Base-by-base conservation (phyloP, 2,329 filamentous ascomycete genomes). In the Verticillium isaacii region DNA sequence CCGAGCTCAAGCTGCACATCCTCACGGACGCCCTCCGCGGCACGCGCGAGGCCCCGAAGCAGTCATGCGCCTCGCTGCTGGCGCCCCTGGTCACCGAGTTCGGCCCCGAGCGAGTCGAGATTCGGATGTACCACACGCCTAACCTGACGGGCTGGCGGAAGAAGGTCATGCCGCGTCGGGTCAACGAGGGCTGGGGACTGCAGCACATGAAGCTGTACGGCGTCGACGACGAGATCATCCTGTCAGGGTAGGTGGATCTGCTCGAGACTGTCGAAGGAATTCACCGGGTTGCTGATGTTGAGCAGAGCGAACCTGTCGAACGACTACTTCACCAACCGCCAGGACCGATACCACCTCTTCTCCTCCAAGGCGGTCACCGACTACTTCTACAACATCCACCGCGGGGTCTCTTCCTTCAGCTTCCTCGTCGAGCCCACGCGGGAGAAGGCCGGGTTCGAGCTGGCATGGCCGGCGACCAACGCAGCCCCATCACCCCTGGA, bases 121-220 rank as follows among this genome's bases (percentile, higher is more conserved):
- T 99, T 65, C 90, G 93, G 68, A 96, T 99, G 93, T 99, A 96
- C 72, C 95, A 99, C 75, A 99, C 95, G 1, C 95, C 95, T 0
- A 99, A 99, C 70, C 77, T 99, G 66, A 96, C 91, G 2, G 95
- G 95, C 0, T 68, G 96, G 62, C 86, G 89, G 58, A 98, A 98
- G 77, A 88, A 88, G 69, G 81, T 91, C 67, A 86, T 98, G 2
- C 95, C 95, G 0, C 91, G 87, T 71, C 85, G 95, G 23, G 94
- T 99, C 73, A 99, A 99, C 68, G 95, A 99, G 77, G 95, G 95
- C 19, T 99, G 95, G 95, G 95, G 95, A 1, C 77, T 99, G 64
- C 95, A 99, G 73, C 95, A 99, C 72, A 99, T 99, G 94, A 99
- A 99, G 82, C 81, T 99, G 0, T 99, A 99, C 69, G 95, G 95